A percentile compares a stretch with the other conserved stretches of the same genome.
Conservation (phyloP, 1,139 yeast genomes). For the Yamadazyma buinensis region DNA sequence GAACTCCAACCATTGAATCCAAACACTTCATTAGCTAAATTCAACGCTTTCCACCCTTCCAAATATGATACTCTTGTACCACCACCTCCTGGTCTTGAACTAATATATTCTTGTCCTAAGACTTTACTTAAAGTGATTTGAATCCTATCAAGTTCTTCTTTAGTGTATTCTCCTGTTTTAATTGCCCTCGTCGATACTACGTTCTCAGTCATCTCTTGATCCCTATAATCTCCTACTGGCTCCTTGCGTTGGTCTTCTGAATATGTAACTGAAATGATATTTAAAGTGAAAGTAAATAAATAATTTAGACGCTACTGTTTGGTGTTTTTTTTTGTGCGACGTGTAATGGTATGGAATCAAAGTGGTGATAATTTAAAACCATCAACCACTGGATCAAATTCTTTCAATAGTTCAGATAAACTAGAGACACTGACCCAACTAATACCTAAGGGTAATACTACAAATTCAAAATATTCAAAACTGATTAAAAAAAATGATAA, state of each 20-base stretch:
- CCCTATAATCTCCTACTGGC: too few relatives aligned
- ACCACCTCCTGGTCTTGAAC: constrained; percentile 78
- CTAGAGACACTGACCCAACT: too few relatives aligned
- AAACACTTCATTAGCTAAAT: constrained; percentile 74
- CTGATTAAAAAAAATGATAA: too few relatives aligned
- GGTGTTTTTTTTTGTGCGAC: background rate
- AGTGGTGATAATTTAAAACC: too few relatives aligned
- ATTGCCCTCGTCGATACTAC: constrained; percentile 6
- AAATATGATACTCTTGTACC: constrained; percentile 64
- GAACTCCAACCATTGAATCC: constrained; percentile 83
- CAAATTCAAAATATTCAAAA: too few relatives aligned
- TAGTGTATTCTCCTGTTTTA: constrained; percentile 30
- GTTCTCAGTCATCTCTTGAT: background rate
- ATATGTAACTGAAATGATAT: too few relatives aligned
- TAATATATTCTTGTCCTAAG: constrained; percentile 87
- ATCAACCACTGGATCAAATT: too few relatives aligned
- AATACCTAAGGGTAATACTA: too few relatives aligned
- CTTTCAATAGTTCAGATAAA: too few relatives aligned
- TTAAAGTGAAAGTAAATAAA: too few relatives aligned
- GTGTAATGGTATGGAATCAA: background rate
- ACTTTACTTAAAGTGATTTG: constrained; percentile 51
- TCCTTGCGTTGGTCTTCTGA: too few relatives aligned
- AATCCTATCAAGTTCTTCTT: constrained; percentile 39
- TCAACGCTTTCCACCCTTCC: constrained; percentile 80
- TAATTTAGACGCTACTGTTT: too few relatives aligned